Conservation (phyloP, 2,329 filamentous ascomycete genomes). For the Paecilomyces variotii region DNA sequence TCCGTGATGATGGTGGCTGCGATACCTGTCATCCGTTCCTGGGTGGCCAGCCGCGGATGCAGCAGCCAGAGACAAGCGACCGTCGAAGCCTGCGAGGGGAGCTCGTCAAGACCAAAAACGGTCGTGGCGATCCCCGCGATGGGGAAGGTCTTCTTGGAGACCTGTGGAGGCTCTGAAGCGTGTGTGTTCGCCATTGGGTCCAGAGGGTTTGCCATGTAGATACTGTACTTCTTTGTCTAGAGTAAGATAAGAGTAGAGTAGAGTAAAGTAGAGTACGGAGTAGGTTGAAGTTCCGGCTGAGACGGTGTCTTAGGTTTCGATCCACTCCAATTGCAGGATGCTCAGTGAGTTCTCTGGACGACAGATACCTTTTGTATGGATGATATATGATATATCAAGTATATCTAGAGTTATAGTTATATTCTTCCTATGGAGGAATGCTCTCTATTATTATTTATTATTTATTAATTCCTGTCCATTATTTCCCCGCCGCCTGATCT, state of each 20-base stretch:
- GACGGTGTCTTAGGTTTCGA: neutral
- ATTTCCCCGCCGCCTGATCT: neutral
- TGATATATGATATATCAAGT: too few species aligned
- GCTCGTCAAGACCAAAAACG: conserved; percentile 72
- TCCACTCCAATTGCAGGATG: too few species aligned
- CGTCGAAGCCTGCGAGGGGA: conserved; percentile 46
- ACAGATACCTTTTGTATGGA: too few species aligned
- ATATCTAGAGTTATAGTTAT: too few species aligned
- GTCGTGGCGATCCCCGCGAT: conserved; percentile 73
- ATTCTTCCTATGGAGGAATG: neutral
- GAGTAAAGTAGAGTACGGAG: neutral
- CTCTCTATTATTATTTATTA: neutral
- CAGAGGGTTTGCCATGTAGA: conserved; percentile 26
- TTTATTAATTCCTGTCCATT: neutral
- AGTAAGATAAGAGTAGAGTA: neutral
- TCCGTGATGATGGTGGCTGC: conserved; percentile 61
- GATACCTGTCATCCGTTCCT: conserved; percentile 66
- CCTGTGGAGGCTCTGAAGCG: conserved; percentile 21
- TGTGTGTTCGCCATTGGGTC: conserved; percentile 25
- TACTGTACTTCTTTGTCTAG: neutral
- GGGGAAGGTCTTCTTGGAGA: conserved; percentile 60
- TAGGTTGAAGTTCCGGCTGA: neutral
- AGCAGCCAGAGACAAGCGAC: conserved; percentile 86
- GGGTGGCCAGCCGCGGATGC: conserved; percentile 65
- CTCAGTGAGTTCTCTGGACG: too few species aligned